Evolutionary conservation across 2,329 filamentous ascomycete genomes (phyloP).

Genomic region (Ascochyta pisi): DNA sequence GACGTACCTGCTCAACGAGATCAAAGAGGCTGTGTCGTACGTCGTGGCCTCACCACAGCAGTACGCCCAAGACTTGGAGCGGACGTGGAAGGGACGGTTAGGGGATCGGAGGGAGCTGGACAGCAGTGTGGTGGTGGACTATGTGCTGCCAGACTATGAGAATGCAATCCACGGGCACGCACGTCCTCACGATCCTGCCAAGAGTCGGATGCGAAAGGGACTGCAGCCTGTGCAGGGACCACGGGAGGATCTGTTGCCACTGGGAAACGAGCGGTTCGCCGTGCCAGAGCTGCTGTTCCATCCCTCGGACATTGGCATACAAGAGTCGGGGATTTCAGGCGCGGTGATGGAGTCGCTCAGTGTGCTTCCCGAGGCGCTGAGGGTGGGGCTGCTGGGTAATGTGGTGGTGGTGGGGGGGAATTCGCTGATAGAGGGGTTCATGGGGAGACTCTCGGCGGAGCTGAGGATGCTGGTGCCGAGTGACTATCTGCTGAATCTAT

Average conservation of each 20-base stretch:
- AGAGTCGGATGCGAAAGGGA: slow-evolving; percentile 59
- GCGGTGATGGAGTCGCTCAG: slow-evolving; percentile 81
- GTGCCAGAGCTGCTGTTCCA: slow-evolving; percentile 91
- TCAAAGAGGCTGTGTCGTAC: slow-evolving; percentile 90
- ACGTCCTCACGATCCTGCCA: slow-evolving; percentile 76
- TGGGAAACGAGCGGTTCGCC: slow-evolving; percentile 90
- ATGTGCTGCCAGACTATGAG: slow-evolving; percentile 85
- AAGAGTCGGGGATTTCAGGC: slow-evolving; percentile 81
- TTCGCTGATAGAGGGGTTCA: slow-evolving; percentile 78
- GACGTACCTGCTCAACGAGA: slow-evolving; percentile 90
- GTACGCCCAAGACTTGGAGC: slow-evolving; percentile 79
- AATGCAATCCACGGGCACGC: slow-evolving; percentile 70
- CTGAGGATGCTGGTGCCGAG: slow-evolving; percentile 62
- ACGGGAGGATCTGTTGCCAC: slow-evolving; percentile 79
- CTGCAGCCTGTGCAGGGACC: slow-evolving; percentile 57
- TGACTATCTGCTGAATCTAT: slow-evolving; percentile 40
- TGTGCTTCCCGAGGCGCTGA: slow-evolving; percentile 78
- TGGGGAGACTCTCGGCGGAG: slow-evolving; percentile 77
- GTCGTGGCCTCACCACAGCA: slow-evolving; percentile 68
- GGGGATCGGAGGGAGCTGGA: slow-evolving; percentile 64
- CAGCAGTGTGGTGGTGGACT: slow-evolving; percentile 77
- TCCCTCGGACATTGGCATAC: slow-evolving; percentile 83
- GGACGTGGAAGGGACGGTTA: slow-evolving; percentile 72
- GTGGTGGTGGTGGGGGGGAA: slow-evolving; percentile 90
- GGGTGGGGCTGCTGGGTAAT: slow-evolving; percentile 84